Conservation (phyloP, 2,329 filamentous ascomycete genomes). For the Paecilomyces sp. region DNA sequence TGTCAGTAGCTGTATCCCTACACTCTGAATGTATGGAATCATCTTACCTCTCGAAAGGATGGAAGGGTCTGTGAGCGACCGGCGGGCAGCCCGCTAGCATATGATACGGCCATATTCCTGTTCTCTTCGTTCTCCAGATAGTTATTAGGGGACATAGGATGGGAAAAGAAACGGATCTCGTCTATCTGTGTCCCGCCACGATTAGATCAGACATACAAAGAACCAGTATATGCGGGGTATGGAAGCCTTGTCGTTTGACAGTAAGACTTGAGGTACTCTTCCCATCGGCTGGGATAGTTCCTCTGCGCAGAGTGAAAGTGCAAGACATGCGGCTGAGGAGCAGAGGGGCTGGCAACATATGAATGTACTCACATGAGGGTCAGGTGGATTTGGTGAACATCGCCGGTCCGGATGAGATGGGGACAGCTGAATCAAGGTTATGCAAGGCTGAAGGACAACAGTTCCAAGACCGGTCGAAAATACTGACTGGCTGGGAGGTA, state of each 20-base stretch:
- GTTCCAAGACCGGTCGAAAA: background rate
- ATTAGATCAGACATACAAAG: background rate
- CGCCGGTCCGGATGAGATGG: slow-evolving; percentile 17
- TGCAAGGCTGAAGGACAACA: slow-evolving; percentile 13
- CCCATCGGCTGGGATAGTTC: background rate
- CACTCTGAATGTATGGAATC: background rate
- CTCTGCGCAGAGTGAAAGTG: background rate
- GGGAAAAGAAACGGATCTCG: slow-evolving; percentile 4
- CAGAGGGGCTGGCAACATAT: background rate
- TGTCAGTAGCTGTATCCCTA: slow-evolving; percentile 5
- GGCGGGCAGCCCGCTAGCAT: slow-evolving; percentile 24
- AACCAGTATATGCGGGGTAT: background rate
- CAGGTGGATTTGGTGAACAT: slow-evolving; percentile 16
- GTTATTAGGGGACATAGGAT: slow-evolving; percentile 28
- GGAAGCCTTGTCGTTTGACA: background rate
- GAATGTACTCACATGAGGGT: slow-evolving; percentile 12
- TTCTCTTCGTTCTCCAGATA: slow-evolving; percentile 24
- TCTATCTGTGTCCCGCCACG: background rate
- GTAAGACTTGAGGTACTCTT: background rate
- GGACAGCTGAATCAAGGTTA: slow-evolving; percentile 21
- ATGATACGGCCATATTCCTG: slow-evolving; percentile 31
- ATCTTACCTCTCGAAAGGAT: slow-evolving; percentile 31
- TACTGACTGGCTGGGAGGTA: slow-evolving; percentile 4
- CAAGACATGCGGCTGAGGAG: background rate
- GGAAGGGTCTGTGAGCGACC: slow-evolving; percentile 28